Evolutionary conservation across 2,329 filamentous ascomycete species (phyloP), one percentile per base, ranked within the genome.

Genomic region (Talaromyces rugulosus): DNA sequence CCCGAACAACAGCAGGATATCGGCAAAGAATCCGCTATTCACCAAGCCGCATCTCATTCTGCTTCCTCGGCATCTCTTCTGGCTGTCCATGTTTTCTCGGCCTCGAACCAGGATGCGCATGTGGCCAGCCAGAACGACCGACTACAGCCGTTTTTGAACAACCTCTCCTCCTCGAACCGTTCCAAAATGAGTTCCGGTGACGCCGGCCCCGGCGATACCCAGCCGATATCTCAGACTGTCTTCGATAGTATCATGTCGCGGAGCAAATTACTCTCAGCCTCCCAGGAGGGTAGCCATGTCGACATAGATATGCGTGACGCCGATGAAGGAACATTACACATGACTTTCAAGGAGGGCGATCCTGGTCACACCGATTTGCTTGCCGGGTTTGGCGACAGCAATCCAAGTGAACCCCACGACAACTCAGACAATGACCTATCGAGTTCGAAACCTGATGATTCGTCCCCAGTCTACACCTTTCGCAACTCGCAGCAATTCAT

Each of bases 351-450:
- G 33, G 76, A 78, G 64, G 78, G 76, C 0, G 78, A 80, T 59
- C 74, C 72, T 59, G 78, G 77, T 4, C 77, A 80, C 69, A 69
- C 80, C 54, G 75, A 81, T 63, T 63, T 81, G 16, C 64, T 79
- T 28, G 73, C 75, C 11, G 75, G 72, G 42, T 73, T 80, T 47
- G 73, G 74, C 14, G 67, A 68, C 31, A 64, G 67, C 27, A 69
- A 66, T 36, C 53, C 33, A 44, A 50, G 30, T 34, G 27, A 52
- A 50, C 63, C 65, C 7, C 55, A 58, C 33, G 65, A 64, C 16
- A 66, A 69, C 47, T 67, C 65, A 84, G 64, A 91, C 84, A 72
- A 76, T 56, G 75, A 77, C n/a, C 71, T 71, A 60, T 70, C 66
- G 60, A 72, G 67, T 36, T 71, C 69, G 47, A 74, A 71, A 23